A percentile compares a stretch with the other conserved stretches of the same genome.
These are phyloP conservation scores for Xylaria sp. DNA, from an alignment of 495 filamentous ascomycete species.

Conservation along the genomic window DNA sequence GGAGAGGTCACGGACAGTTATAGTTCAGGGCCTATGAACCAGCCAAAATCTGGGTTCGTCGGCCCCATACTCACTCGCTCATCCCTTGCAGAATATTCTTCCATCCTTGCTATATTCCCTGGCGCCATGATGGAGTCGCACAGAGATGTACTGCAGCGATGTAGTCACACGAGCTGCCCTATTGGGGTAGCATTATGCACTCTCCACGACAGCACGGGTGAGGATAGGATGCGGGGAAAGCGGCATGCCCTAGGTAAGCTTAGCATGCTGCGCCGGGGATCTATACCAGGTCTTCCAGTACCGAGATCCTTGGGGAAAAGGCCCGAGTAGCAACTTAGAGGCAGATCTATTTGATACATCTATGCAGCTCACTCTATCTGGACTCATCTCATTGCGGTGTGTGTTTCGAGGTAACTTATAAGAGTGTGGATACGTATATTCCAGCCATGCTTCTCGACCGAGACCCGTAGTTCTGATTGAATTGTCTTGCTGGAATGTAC, in stretches of 20 bases:
- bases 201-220: constrained; percentile 7
- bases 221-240: constrained; percentile 32
- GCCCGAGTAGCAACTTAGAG: background rate
- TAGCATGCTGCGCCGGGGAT: constrained; percentile 11
- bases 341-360: background rate
- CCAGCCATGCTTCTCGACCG: background rate
- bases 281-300: background rate
- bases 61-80: background rate
- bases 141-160: constrained; percentile 21
- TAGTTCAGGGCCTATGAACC: background rate
- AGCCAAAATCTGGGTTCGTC: background rate
- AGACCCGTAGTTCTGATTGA: background rate
- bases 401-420: background rate
- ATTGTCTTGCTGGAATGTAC: too few relatives aligned
- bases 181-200: constrained; percentile 24
- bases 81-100: background rate
- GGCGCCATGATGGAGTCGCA: constrained; percentile 22
- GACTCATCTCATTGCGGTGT: background rate
- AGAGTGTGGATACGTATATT: background rate
- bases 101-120: background rate
- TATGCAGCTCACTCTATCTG: background rate
- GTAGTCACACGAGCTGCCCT: constrained; percentile 29
- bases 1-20: background rate
- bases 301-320: background rate
- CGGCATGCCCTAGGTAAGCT: background rate